Percentiles rank a stretch among this genome's conserved stretches.
phyloP scores from a whole-genome alignment of 225 moss, liverwort and hornwort species.

The Pseudoscleropodium purum region DNA sequence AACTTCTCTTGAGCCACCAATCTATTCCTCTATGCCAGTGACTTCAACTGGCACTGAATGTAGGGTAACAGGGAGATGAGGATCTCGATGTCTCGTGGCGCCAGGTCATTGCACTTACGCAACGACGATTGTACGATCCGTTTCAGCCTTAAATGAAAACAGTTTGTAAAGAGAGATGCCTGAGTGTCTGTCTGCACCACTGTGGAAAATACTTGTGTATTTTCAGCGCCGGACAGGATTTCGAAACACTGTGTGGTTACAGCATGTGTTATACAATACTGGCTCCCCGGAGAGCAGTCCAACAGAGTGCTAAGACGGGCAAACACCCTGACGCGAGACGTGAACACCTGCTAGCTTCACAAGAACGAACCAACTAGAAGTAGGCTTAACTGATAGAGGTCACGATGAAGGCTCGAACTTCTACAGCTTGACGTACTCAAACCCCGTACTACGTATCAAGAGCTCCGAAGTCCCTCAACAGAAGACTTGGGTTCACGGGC shows the following conservation, averaged over 20 bases:
- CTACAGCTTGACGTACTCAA: not conserved
- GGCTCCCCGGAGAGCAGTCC: not conserved
- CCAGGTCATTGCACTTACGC: not conserved
- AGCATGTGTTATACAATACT: not conserved
- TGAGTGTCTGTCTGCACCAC: not conserved
- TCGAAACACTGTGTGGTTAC: too few species aligned
- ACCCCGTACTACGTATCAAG: not conserved
- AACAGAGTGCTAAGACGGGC: not conserved
- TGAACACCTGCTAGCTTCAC: not conserved
- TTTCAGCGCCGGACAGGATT: not conserved
- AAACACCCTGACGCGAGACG: not conserved
- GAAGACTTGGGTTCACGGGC: not conserved
- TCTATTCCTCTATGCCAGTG: not conserved
- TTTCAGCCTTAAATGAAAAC: too few species aligned
- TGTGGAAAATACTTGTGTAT: not conserved
- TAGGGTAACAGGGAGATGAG: not conserved
- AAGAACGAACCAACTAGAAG: not conserved
- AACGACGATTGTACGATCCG: not conserved
- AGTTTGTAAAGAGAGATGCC: not conserved
- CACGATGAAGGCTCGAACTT: not conserved
- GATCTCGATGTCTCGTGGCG: not conserved
- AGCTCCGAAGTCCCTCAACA: not conserved
- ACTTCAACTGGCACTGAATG: not conserved
- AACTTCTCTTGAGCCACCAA: not conserved
- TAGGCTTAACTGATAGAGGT: not conserved